Base-by-base conservation (phyloP, 768 basidiomycete species). In the Chalciporus pseudorubinellus region DNA sequence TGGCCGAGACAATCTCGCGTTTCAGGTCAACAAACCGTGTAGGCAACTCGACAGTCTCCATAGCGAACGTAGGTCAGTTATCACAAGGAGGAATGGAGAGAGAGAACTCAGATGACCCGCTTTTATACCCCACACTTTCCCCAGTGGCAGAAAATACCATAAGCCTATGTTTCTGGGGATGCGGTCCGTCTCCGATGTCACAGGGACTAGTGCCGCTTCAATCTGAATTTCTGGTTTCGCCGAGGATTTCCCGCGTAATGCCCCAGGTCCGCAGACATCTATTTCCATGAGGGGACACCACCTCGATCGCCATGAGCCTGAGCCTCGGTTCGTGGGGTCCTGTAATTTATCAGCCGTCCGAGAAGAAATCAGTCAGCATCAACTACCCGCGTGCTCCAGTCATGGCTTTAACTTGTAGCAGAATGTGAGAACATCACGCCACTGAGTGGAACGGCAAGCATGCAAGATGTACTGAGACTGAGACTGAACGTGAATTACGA, bases 11-110 rank as follows among this genome's bases (percentile, higher is more conserved):
- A 42, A 88, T 81, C 53, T 81, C 71, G 41, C 71, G 71, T 67
- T 88, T 87, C 55, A 86, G 51, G 39, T 83, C 77, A 6, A 68
- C 62, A 57, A 85, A 84, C 39, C 77, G 83, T 34, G 76, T 26
- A 11, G 63, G 61, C 59, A 57, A 62, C 26, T 34, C 39, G 24
- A 47, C 43, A 8, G 21, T 39, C 31, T 55, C 31, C 6, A 68
- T 61, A 33, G 16, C 46, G 50, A 39, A 21, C 26, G 18, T 7
- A 26, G 13, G 39, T 41, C 41, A 41, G 42, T 34, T 39, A 10
- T 28, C 8, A 50, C 34, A 12, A 7, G 12, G 39, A 55, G 9
- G 46, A 36, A 39, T 43, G 8, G 34, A 13, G 34, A 20, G 9
- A n/a, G 6, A 7, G 14, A 19, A 19, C 33, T 46, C n/a, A 14